phyloP scores from a whole-genome alignment of 441 rosid species.

The Populus trichocarpa region DNA sequence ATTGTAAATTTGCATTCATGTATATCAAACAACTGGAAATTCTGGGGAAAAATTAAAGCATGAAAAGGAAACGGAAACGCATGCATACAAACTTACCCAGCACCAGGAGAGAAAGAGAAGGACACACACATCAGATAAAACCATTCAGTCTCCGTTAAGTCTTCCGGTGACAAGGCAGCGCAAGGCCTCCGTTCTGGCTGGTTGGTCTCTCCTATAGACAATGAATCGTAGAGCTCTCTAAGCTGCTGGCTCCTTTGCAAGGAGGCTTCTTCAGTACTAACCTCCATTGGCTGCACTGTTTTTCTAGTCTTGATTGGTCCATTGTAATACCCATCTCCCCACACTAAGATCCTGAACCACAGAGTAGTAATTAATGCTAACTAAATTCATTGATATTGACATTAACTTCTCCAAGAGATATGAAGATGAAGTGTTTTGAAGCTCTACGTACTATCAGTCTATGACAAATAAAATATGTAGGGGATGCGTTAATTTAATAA shows the following conservation, averaged over 20 bases:
- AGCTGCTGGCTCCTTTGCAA: slow-evolving; percentile 92
- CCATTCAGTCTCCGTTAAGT: slow-evolving; percentile 97
- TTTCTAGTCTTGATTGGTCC: slow-evolving; percentile 95
- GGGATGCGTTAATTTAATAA: background rate
- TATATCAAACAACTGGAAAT: slow-evolving; percentile 15
- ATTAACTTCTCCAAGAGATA: background rate
- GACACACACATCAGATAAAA: slow-evolving; percentile 94
- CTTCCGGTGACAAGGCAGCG: slow-evolving; percentile 91
- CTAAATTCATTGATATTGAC: background rate
- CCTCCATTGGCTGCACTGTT: slow-evolving; percentile 91
- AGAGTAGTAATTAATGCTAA: background rate
- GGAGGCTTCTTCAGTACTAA: slow-evolving; percentile 80
- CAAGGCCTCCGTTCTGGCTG: slow-evolving; percentile 68
- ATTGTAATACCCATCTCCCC: slow-evolving; percentile 95
- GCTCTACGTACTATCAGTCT: background rate
- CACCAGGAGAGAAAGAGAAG: slow-evolving; percentile 74
- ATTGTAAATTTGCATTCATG: slow-evolving; percentile 19
- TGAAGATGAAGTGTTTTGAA: background rate
- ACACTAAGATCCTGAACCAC: slow-evolving; percentile 55
- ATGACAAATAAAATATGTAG: too few relatives aligned
- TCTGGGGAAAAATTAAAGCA: background rate
- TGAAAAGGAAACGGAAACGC: background rate
- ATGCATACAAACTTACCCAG: slow-evolving; percentile 49
- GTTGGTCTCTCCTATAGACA: slow-evolving; percentile 70
- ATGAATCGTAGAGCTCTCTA: slow-evolving; percentile 79